Base-by-base conservation (phyloP, 2,329 filamentous ascomycete species). In the Dactylonectria macrodidyma region DNA sequence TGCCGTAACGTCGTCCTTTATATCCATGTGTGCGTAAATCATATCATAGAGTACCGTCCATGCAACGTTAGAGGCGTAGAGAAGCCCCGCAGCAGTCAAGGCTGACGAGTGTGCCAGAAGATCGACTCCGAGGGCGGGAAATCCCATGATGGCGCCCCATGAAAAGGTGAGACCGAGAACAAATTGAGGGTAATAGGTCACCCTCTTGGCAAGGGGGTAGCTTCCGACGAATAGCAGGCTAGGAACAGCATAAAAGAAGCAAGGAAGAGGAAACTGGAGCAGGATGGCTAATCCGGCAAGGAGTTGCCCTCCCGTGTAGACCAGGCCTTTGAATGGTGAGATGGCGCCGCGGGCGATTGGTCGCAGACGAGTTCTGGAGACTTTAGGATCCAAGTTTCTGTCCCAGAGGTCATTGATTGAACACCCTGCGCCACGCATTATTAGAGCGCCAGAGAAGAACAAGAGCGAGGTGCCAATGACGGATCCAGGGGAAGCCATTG, bases 381-480 rank as follows among this genome's bases (percentile, higher is more conserved):
- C 94, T 70, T 94, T 89, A 7, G 92, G 91, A 80, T 97, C 95
- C 16, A 97, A 90, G 74, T 96, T 93, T 62, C 93, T 90, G 80
- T 97, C 95, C 92, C 94, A 95, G 58, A 97, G 89, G 78, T 97
- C 95, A 78, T 97, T 97, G 82, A 97, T 94, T 19, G 92, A 92
- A 80, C 95, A 97, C 59, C 94, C 94, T 22, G 94, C 93, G 56
- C 95, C 93, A 68, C 95, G 92, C 93, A 97, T 96, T 72, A 97
- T 88, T 51, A 97, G 79, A 3, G 93, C 92, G 58, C 94, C 94
- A 2, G 89, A 85, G 75, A 92, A 88, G 82, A 97, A 96, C 55
- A 96, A 87, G 2, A 88, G 77, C 1, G 88, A 87, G 0, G 91
- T 94, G 56, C 89, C 87, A 34, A 92, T 72, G 19, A 94, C 89